phyloP scores from a whole-genome alignment of 2,329 filamentous ascomycete species.

The Didymellaceae sp. region DNA sequence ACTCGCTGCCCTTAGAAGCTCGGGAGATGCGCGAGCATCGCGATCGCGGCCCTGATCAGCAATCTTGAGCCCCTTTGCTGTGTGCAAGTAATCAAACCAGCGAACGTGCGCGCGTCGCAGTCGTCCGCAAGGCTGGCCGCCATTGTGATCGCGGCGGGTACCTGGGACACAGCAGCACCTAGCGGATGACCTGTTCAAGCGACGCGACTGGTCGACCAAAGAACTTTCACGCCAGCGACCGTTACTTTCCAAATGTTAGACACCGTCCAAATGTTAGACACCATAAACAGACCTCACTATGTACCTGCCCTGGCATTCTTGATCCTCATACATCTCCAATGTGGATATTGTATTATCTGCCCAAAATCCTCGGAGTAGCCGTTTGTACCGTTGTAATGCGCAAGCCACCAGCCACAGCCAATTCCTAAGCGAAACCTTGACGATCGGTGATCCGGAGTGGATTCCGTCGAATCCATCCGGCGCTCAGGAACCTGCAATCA shows the following conservation, averaged over 20 bases:
- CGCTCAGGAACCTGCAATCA: slow-evolving; percentile 8
- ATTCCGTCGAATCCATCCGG: slow-evolving; percentile 11
- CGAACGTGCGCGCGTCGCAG: not conserved
- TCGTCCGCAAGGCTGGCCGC: slow-evolving; percentile 3
- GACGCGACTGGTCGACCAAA: slow-evolving; percentile 8
- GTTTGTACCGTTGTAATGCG: slow-evolving; percentile 5
- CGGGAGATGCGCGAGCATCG: slow-evolving; percentile 12
- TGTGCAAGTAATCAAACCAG: slow-evolving; percentile 2
- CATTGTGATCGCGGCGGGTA: slow-evolving; percentile 1
- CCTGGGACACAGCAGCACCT: slow-evolving; percentile 1
- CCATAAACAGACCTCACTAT: not conserved
- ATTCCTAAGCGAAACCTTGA: slow-evolving; percentile 18
- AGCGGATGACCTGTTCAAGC: slow-evolving; percentile 15
- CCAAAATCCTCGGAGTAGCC: slow-evolving; percentile 1
- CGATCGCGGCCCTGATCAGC: not conserved
- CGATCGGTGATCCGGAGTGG: slow-evolving; percentile 16
- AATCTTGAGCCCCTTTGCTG: slow-evolving; percentile 5
- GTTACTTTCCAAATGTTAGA: too few species aligned
- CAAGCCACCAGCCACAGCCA: slow-evolving; percentile 15
- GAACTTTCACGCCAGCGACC: not conserved
- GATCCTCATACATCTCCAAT: not conserved
- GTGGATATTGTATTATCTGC: not conserved
- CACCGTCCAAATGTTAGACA: too few species aligned
- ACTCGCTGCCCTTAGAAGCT: slow-evolving; percentile 1
- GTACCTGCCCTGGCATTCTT: not conserved